Conservation (phyloP, 106 monocot species). For the Dioscorea zingiberensis region DNA sequence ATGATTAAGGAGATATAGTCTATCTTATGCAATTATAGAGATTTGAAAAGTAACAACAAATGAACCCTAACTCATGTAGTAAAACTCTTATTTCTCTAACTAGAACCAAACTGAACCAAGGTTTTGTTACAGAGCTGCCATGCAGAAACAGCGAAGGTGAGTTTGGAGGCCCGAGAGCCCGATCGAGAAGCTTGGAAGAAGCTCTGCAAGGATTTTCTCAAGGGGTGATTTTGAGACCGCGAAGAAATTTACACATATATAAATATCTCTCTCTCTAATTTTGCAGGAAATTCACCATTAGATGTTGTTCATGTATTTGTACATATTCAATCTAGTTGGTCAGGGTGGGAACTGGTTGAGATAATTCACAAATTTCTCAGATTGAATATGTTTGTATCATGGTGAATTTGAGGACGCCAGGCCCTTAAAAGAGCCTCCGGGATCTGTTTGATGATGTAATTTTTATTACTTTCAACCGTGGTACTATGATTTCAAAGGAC, state of each 20-base stretch:
- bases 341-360: neutral
- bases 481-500: neutral
- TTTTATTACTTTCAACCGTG: neutral
- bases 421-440: neutral
- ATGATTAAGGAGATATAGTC: no score
- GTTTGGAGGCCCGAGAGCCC: constrained; percentile 20
- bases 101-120: neutral
- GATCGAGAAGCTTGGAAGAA: constrained; percentile 40
- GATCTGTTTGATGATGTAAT: neutral
- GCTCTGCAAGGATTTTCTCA: constrained; percentile 52
- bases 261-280: neutral
- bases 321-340: neutral
- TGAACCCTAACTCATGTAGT: no score
- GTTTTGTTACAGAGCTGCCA: constrained; percentile 20
- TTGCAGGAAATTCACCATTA: neutral
- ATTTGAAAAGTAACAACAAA: no score
- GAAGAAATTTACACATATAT: neutral
- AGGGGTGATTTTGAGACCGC: constrained; percentile 5
- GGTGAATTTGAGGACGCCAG: neutral
- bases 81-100: no score
- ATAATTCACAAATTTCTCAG: neutral
- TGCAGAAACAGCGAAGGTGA: constrained; percentile 35
- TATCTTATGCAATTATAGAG: no score
- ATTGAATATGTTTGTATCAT: neutral
- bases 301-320: neutral